These are phyloP conservation scores for Eucalyptus curtisii DNA, from an alignment of 345 rosid species.

Conservation along the genomic window DNA sequence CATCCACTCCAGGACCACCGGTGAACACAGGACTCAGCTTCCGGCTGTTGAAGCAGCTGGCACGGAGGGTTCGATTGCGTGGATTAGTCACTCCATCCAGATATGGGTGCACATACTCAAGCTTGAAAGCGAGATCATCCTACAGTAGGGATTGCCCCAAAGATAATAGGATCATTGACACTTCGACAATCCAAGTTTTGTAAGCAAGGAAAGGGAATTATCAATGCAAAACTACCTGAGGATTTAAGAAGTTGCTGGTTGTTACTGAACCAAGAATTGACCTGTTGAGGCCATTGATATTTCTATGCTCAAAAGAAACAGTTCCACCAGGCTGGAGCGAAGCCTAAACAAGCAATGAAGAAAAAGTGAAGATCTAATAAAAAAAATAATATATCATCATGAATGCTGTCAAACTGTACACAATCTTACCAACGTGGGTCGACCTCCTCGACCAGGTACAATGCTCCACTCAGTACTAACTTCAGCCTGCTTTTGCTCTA, in stretches of 20 bases:
- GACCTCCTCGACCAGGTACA: constrained; percentile 98
- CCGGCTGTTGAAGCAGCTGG: constrained; percentile 94
- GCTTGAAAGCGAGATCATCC: constrained; percentile 99
- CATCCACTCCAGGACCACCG: constrained; percentile 96
- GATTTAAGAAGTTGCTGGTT: constrained; percentile 90
- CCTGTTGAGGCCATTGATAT: constrained; percentile 84
- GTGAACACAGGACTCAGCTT: constrained; percentile 97
- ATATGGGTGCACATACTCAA: constrained; percentile 96
- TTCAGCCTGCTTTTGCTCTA: constrained; percentile 98
- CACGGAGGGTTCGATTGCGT: constrained; percentile 75
- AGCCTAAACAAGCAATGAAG: constrained; percentile 30
- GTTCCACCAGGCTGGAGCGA: constrained; percentile 97
- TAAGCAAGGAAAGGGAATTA: not conserved
- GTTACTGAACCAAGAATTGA: constrained; percentile 92
- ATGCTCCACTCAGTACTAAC: constrained; percentile 98
- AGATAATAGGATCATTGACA: not conserved
- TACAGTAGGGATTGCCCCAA: constrained; percentile 1
- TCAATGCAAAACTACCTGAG: constrained; percentile 45
- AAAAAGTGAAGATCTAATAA: not conserved
- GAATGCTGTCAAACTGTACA: not conserved
- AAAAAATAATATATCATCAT: not conserved
- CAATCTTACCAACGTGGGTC: constrained; percentile 65
- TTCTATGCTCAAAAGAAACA: constrained; percentile 91
- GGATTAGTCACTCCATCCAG: constrained; percentile 73
- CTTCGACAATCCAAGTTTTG: not conserved